Conservation (phyloP, 768 basidiomycete species). For the Suillus brevipes region DNA sequence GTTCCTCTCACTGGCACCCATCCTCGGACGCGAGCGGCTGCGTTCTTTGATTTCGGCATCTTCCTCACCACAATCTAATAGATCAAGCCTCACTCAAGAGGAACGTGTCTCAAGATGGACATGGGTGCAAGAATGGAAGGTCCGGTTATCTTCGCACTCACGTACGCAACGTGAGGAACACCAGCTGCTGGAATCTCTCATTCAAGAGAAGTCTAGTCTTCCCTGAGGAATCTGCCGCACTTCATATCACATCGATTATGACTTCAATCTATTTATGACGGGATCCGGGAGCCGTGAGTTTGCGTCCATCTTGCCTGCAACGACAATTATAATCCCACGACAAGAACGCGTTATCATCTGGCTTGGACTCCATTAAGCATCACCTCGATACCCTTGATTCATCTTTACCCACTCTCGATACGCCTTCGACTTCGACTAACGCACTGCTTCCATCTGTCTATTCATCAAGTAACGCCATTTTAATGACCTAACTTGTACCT, state of each 20-base stretch:
- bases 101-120: slow-evolving; percentile 50
- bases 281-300: neutral
- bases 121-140: slow-evolving; percentile 73
- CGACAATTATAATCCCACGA: slow-evolving; percentile 10
- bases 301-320: slow-evolving; percentile 7
- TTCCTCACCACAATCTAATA: slow-evolving; percentile 20
- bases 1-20: slow-evolving; percentile 82
- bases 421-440: slow-evolving; percentile 14
- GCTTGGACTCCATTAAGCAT: slow-evolving; percentile 20
- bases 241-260: slow-evolving; percentile 8
- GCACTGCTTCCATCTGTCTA: slow-evolving; percentile 16
- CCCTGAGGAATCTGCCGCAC: slow-evolving; percentile 19
- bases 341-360: slow-evolving; percentile 11
- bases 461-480: slow-evolving; percentile 23
- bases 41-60: slow-evolving; percentile 52
- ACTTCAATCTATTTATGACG: slow-evolving; percentile 14
- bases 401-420: slow-evolving; percentile 28
- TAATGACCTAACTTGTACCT: slow-evolving; percentile 27
- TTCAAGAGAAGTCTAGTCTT: slow-evolving; percentile 51
- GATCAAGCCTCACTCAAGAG: slow-evolving; percentile 22
- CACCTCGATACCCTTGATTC: slow-evolving; percentile 34
- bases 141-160: slow-evolving; percentile 54
- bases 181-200: slow-evolving; percentile 49
- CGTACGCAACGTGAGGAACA: slow-evolving; percentile 45
- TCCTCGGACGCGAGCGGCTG: slow-evolving; percentile 70